Base-by-base conservation (phyloP, 2,329 filamentous ascomycete species). In the Lizonia empirigonia region DNA sequence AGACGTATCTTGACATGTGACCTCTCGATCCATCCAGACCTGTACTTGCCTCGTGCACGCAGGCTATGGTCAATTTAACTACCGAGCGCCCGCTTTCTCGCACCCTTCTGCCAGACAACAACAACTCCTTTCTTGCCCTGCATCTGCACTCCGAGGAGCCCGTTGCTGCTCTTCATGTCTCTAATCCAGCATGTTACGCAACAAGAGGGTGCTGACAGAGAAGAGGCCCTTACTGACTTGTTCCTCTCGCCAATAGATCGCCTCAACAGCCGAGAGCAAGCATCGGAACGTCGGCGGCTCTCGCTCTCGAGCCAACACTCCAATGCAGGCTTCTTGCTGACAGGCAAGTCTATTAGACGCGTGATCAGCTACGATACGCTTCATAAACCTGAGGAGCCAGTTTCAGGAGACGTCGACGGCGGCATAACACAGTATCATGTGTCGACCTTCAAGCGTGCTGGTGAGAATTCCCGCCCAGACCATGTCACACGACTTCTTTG, bases 141-240 rank as follows among this genome's bases (percentile, higher is more conserved):
- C 56, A 30, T 44, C 47, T 51, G 38, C 36, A 35, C 44, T 51
- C 49, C 30, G 44, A 53, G 34, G 24, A 46, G 19, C 22, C 41
- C 29, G 26, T 53, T 55, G 51, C 55, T 50, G 55, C 54, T 53
- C 52, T 46, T 50, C 38, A 81, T 82, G 79, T 81, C 79, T 63
- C 70, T 82, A 44, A 72, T 79, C 51, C 79, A 81, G 64, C 79
- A 80, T 65, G 78, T 81, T 48, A 77, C 77, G 38, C 71, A 74
- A 42, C 72, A 78, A 61, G 78, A 81, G 63, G 79, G 79, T 56
- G 70, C 70, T 37, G 79, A 81, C 60, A 72, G 77, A 50, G 75
- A 79, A 35, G 71, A 73, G 57, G 70, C 69, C 3, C 59, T 72
- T 27, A 65, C 69, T 44, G 68, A 72, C 48, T 57, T 73, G 33